Conservation (phyloP, 129 eudicot species). For the Helianthus annuus region DNA sequence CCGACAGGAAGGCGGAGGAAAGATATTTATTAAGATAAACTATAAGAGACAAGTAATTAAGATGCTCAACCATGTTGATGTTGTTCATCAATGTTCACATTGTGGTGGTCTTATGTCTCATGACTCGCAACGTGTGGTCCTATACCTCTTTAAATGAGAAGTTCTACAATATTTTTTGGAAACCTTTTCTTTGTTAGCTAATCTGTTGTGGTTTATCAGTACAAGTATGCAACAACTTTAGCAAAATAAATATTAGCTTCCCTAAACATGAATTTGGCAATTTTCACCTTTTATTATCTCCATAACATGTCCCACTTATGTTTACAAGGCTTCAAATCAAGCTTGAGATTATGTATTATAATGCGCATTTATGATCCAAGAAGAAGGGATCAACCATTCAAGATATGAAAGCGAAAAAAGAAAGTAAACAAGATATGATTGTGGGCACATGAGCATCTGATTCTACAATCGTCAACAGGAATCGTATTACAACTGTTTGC, state of each 20-base stretch:
- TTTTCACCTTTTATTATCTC: background rate
- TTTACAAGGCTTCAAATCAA: background rate
- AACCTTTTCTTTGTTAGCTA: slow-evolving; percentile 1
- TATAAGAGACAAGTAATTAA: slow-evolving; percentile 2
- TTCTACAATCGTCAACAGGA: background rate
- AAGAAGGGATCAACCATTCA: slow-evolving; percentile 6
- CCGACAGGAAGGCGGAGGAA: background rate
- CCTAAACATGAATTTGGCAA: background rate
- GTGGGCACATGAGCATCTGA: background rate
- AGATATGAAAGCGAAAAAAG: background rate
- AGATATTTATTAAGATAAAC: background rate
- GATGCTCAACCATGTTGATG: background rate
- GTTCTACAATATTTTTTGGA: background rate
- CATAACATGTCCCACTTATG: background rate
- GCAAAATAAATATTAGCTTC: background rate
- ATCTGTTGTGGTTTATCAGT: background rate
- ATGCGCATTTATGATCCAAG: background rate
- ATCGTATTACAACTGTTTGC: background rate
- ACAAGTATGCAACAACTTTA: background rate
- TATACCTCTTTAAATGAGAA: background rate
- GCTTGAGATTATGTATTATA: background rate
- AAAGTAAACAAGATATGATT: background rate
- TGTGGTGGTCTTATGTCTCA: background rate
- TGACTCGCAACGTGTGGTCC: background rate
- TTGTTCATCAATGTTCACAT: slow-evolving; percentile 2